phyloP scores from a whole-genome alignment of 192 early-diverging fungal genomes.

The Backusella psychrophila region DNA sequence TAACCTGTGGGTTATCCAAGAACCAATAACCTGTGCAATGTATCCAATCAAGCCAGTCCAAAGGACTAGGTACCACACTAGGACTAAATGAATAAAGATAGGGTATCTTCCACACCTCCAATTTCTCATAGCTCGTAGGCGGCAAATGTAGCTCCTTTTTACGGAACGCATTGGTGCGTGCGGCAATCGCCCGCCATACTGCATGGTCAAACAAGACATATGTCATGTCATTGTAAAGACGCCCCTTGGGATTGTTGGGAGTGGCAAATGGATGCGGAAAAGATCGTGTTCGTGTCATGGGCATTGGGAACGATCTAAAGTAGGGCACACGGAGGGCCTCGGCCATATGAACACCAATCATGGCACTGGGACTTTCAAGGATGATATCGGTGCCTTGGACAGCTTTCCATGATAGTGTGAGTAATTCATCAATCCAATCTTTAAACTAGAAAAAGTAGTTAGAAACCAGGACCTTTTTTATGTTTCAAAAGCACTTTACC shows the following conservation, averaged over 20 bases:
- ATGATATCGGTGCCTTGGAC: conserved; percentile 64
- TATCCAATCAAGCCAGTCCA: conserved; percentile 68
- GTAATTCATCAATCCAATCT: conserved; percentile 61
- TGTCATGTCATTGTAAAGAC: conserved; percentile 62
- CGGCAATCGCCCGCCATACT: conserved; percentile 60
- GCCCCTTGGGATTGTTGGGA: conserved; percentile 44
- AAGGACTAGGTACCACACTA: conserved; percentile 54
- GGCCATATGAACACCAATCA: conserved; percentile 70
- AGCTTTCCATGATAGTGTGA: conserved; percentile 52
- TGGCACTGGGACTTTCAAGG: conserved; percentile 67
- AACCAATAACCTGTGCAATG: conserved; percentile 77
- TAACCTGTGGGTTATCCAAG: conserved; percentile 55
- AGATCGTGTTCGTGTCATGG: conserved; percentile 70
- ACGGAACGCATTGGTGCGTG: conserved; percentile 58
- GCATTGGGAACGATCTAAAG: conserved; percentile 70
- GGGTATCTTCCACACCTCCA: conserved; percentile 56
- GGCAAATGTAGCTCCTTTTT: conserved; percentile 43
- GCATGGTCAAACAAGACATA: conserved; percentile 69
- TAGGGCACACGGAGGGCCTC: conserved; percentile 63
- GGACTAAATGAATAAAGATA: conserved; percentile 65
- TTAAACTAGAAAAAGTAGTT: conserved; percentile 40
- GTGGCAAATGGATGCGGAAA: conserved; percentile 75
- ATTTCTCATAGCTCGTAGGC: conserved; percentile 46
- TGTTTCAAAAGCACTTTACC: conserved; percentile 12
- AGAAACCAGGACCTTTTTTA: conserved; percentile 1